Percentiles rank a stretch among this genome's conserved stretches.
phyloP scores from a whole-genome alignment of 2,329 filamentous ascomycete genomes.

The Trichoderma sp. region DNA sequence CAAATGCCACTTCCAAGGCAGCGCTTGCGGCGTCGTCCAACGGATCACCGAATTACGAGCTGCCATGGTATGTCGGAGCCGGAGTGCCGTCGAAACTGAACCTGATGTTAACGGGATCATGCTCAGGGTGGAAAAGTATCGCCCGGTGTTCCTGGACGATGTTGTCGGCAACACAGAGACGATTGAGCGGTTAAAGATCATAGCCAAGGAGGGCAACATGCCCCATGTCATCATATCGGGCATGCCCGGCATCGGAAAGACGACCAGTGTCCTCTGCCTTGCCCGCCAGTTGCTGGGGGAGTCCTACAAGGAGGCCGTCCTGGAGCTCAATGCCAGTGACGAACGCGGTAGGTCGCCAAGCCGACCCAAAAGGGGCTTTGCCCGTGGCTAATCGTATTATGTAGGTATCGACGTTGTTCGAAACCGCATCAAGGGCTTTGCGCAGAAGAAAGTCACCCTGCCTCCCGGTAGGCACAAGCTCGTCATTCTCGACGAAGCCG shows the following conservation, averaged over 20 bases:
- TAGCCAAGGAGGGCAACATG: constrained; percentile 98
- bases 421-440: constrained; percentile 97
- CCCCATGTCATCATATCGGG: constrained; percentile 99
- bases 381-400: background rate
- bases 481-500: constrained; percentile 95
- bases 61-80: constrained; percentile 66
- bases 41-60: constrained; percentile 65
- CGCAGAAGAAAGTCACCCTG: constrained; percentile 97
- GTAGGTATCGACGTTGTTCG: constrained; percentile 92
- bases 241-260: constrained; percentile 99
- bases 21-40: constrained; percentile 54
- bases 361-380: background rate
- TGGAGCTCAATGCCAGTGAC: constrained; percentile 95
- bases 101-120: constrained; percentile 31
- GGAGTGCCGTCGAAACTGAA: constrained; percentile 21
- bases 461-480: constrained; percentile 90
- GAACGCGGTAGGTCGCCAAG: constrained; percentile 75
- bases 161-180: constrained; percentile 98
- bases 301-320: constrained; percentile 93
- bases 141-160: constrained; percentile 92
- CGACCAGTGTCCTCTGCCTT: constrained; percentile 90
- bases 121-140: constrained; percentile 94
- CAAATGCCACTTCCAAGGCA: constrained; percentile 61
- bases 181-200: constrained; percentile 95
- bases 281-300: constrained; percentile 89